A percentile compares a stretch with the other conserved stretches of the same genome.
Conservation (phyloP, 2,329 filamentous ascomycete genomes). For the Graphiopsis chlorocephala region DNA sequence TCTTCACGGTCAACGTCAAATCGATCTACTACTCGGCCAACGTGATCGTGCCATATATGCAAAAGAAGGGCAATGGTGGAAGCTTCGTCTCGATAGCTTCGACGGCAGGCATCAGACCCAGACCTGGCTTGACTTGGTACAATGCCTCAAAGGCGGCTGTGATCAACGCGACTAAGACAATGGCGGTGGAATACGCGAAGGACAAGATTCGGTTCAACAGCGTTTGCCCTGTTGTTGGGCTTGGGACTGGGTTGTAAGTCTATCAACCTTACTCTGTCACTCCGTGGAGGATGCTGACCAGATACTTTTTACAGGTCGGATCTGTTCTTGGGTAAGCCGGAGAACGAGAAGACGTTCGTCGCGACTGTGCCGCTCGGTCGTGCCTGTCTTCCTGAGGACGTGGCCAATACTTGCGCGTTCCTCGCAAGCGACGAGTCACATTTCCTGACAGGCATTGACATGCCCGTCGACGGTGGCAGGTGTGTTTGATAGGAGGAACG, state of each 20-base stretch:
- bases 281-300: neutral
- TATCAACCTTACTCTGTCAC: neutral
- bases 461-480: conserved; percentile 61
- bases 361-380: conserved; percentile 56
- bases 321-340: conserved; percentile 58
- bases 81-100: conserved; percentile 66
- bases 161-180: conserved; percentile 58
- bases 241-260: conserved; percentile 35
- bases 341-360: conserved; percentile 57
- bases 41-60: conserved; percentile 60
- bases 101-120: conserved; percentile 60
- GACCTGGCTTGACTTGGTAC: conserved; percentile 66
- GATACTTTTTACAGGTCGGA: conserved; percentile 23
- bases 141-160: conserved; percentile 67
- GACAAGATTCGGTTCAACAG: conserved; percentile 71
- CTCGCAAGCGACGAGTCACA: conserved; percentile 68
- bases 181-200: conserved; percentile 71
- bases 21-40: conserved; percentile 61
- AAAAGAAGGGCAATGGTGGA: conserved; percentile 56
- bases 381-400: conserved; percentile 59
- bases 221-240: conserved; percentile 51
- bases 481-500: conserved; percentile 33
- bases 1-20: conserved; percentile 68
- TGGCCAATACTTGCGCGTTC: conserved; percentile 69
- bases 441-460: conserved; percentile 70